Percentiles rank a stretch among this genome's conserved stretches.
Evolutionary conservation across 2,329 filamentous ascomycete species (phyloP).

Genomic region (Colletotrichum noveboracense): DNA sequence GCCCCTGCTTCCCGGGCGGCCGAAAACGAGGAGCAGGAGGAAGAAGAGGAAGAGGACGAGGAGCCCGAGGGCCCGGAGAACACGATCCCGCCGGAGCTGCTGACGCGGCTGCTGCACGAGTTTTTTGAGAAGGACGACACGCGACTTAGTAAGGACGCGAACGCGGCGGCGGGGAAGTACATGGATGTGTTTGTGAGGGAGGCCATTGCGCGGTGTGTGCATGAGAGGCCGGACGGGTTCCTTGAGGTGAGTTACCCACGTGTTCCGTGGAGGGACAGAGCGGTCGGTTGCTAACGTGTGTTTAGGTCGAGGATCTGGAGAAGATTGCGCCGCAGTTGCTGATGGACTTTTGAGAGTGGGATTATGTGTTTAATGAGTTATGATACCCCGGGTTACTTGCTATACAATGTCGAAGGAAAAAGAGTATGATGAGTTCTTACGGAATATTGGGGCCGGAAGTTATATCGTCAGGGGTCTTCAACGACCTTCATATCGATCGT

Average conservation of each 20-base stretch:
- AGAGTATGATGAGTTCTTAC: fast-evolving
- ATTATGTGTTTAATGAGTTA: not conserved
- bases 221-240: constrained; percentile 73
- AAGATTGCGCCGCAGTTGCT: constrained; percentile 85
- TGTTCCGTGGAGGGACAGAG: not conserved
- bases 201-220: constrained; percentile 79
- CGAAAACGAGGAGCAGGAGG: constrained; percentile 10
- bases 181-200: constrained; percentile 91
- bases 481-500: too few species aligned
- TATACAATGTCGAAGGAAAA: fast-evolving
- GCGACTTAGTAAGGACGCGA: constrained; percentile 78
- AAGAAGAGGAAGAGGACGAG: constrained; percentile 30
- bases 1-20: constrained; percentile 22
- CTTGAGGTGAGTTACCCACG: constrained; percentile 65
- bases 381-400: not conserved
- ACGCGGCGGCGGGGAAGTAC: constrained; percentile 80
- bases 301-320: constrained; percentile 85
- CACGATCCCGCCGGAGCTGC: constrained; percentile 73
- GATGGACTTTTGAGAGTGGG: constrained; percentile 73
- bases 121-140: constrained; percentile 77
- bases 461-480: too few species aligned
- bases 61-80: constrained; percentile 42
- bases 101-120: constrained; percentile 79
- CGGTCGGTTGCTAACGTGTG: constrained; percentile 8
- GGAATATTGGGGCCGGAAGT: too few species aligned